Percentiles rank a stretch among this genome's conserved stretches.
phyloP scores from a whole-genome alignment of 2,329 filamentous ascomycete genomes.

The Fusarium temperatum region DNA sequence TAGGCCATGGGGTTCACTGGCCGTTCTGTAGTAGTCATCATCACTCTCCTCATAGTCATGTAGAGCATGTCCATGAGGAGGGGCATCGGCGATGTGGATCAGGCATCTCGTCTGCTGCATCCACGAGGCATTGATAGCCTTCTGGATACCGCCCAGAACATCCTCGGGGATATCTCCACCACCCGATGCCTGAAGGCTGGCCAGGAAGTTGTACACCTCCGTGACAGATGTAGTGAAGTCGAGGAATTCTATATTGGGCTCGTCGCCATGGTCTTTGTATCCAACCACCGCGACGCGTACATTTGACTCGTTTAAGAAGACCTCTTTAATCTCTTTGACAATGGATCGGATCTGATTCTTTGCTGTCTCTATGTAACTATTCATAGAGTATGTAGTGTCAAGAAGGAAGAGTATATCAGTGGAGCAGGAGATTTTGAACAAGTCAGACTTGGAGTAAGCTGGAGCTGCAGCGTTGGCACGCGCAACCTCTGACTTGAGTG shows the following conservation, averaged over 20 bases:
- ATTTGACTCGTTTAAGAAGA: constrained; percentile 47
- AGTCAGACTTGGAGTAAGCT: constrained; percentile 14
- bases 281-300: constrained; percentile 49
- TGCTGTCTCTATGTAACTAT: constrained; percentile 44
- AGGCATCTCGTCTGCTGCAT: constrained; percentile 44
- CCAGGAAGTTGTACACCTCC: not conserved
- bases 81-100: constrained; percentile 27
- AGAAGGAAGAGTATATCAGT: constrained; percentile 51
- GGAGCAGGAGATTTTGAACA: constrained; percentile 47
- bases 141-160: constrained; percentile 47
- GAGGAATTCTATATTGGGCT: constrained; percentile 9
- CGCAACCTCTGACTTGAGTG: not conserved
- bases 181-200: constrained; percentile 22
- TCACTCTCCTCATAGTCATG: not conserved
- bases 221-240: constrained; percentile 15
- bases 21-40: not conserved
- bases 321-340: constrained; percentile 46
- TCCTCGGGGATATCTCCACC: constrained; percentile 49
- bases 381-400: constrained; percentile 50
- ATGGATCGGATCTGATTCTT: constrained; percentile 40
- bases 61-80: constrained; percentile 14
- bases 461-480: not conserved
- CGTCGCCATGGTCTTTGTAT: constrained; percentile 48
- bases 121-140: constrained; percentile 47
- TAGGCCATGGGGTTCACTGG: not conserved